A percentile compares a stretch with the other conserved stretches of the same genome.
These are phyloP conservation scores for Fusarium incarnatum DNA, from an alignment of 2,329 filamentous ascomycete genomes.

Conservation along the genomic window DNA sequence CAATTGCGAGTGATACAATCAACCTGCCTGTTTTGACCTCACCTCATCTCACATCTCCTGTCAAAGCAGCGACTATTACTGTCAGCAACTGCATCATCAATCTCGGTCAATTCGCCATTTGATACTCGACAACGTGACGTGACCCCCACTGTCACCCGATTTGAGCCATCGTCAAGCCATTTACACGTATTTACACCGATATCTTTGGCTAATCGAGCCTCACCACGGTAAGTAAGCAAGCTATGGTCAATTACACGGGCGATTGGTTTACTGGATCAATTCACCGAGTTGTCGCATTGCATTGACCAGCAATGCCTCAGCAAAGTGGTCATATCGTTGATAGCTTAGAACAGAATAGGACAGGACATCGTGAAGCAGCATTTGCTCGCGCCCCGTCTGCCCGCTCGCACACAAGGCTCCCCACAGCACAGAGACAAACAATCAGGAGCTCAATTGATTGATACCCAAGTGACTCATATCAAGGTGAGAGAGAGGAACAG, in stretches of 20 bases:
- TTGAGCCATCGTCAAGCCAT: slow-evolving; percentile 31
- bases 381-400: background rate
- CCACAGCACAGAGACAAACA: background rate
- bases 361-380: background rate
- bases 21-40: slow-evolving; percentile 1
- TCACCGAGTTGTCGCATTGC: slow-evolving; percentile 18
- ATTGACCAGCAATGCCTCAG: slow-evolving; percentile 11
- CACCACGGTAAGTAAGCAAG: slow-evolving; percentile 26
- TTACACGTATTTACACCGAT: slow-evolving; percentile 28
- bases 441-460: background rate
- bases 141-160: slow-evolving; percentile 47
- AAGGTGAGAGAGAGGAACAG: background rate
- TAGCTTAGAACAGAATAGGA: slow-evolving; percentile 14
- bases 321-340: slow-evolving; percentile 37
- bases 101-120: slow-evolving; percentile 20
- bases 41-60: slow-evolving; percentile 5
- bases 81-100: slow-evolving; percentile 19
- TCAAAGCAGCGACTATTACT: slow-evolving; percentile 3
- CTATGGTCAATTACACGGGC: background rate
- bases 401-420: background rate
- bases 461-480: slow-evolving; percentile 27
- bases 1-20: slow-evolving; percentile 5
- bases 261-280: slow-evolving; percentile 11
- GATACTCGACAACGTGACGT: slow-evolving; percentile 44
- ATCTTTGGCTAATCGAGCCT: slow-evolving; percentile 17